Base-by-base conservation (phyloP, 345 rosid species). In the Sisymbrium altissimum region DNA sequence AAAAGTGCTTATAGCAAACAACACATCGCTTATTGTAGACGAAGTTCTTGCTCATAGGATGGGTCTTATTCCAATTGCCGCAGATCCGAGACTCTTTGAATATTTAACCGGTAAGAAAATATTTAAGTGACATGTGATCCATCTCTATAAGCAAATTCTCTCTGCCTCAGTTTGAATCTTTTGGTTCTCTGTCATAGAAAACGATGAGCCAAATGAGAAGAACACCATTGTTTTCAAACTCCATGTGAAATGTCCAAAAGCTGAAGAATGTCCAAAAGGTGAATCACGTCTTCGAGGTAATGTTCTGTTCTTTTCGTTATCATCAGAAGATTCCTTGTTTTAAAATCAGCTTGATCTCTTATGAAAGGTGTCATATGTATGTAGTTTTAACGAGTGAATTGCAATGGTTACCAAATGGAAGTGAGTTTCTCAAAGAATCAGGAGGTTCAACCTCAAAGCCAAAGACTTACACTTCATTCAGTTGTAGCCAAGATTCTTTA, bases 11-110 rank as follows among this genome's bases (percentile, higher is more conserved):
- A 77, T 95, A 59, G 96, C 97, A 60, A 85, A 92, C 76, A 95
- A 95, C 75, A 90, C 99, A 29, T 95, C 98, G 2, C 66, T 90
- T 39, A 60, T 95, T 63, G 90, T 86, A 80, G 99, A 95, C 45
- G 99, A 95, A 80, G 96, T 95, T 72, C 97, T 92, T 81, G 83
- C 99, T 52, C 99, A 92, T 64, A 87, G 97, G 77, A 81, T 95
- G 81, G 99, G 99, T 73, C 93, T 94, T 35, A 81, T 91, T 83
- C 98, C 98, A 9, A 80, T 94, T 70, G 70, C 73, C 15, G 91
- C 76, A 64, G 99, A 95, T 73, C 97, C 99, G 7, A 86, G 97
- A 81, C 86, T 82, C 49, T 95, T 95, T 66, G 97, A 90, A 38
- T 88, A 87, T 83, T 68, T 95, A 66, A 86, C 99, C 80, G 99